Evolutionary conservation across 108 stramenopile species (phyloP), one percentile per base, ranked within the genome.

Genomic region (Parmales sp.): DNA sequence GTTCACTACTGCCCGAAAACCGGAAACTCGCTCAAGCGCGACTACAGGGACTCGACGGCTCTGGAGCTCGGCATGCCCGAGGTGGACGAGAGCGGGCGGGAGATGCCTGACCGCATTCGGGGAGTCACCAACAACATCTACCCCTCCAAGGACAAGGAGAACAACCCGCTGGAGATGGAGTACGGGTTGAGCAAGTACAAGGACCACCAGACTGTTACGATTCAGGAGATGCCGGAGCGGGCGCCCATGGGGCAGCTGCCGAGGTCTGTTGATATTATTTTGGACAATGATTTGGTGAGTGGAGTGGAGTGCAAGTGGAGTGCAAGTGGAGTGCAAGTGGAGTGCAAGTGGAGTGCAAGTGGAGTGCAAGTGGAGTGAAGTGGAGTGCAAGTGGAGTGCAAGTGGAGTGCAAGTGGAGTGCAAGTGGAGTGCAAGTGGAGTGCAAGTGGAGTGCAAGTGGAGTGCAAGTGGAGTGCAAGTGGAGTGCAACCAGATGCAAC

Each of bases 181-280:
- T 96, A 87, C 65, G 98, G 98, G 0, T 80, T 96, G 0, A 83
- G 84, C n/a, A 72, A 70, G 39, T 99, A 85, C 86, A 96, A 97
- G 69, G 95, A 99, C 69, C 91, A 95, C 75, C 96, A 98, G 81
- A 92, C 91, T 4, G 79, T 98, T 22, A 91, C 91, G 0, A 68
- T 95, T 22, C 96, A 99, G 78, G 98, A 99, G 79, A 88, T 90
- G 88, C 89, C 90, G 18, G 97, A 96, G 80, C 75, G 89, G 16
- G 95, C 98, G 0, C 96, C 95, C 23, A 94, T 98, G 83, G 98
- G 98, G 44, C 97, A 99, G 79, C 78, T 99, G 28, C 98, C 98
- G 11, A 84, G 98, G 18, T 89, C 87, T 2, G 86, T 97, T 2
- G 95, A 97, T 46, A 81, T 95, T 37, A 69, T 97, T 45, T 54